Evolutionary conservation across 2,329 filamentous ascomycete genomes (phyloP), one percentile per base, ranked within the genome.

Genomic region (Falciphora oryzae): DNA sequence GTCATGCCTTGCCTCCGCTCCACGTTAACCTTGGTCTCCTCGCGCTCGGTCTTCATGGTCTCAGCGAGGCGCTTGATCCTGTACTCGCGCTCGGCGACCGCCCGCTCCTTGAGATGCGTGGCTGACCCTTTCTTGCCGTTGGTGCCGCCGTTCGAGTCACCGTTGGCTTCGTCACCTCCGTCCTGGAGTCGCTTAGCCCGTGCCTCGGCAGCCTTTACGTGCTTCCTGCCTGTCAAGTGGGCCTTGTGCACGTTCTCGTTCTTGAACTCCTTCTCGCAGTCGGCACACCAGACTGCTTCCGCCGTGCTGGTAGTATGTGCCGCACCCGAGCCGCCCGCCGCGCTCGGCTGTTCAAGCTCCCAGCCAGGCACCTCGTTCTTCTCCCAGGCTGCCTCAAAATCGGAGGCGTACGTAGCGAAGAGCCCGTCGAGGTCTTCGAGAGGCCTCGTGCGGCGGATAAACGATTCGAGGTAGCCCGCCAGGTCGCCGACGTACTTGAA

Each of bases 1-100:
- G 95, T 99, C 93, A 99, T 97, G 69, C 94, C 94, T 75, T 96
- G 92, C 76, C 92, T 95, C 63, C 95, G 90, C 82, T 99, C 96
- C 14, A 98, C 93, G 72, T 99, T 98, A 71, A 95, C 89, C 61
- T 91, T 86, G 0, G 95, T 98, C 72, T 97, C 94, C 75, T 90
- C 85, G 65, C 94, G 89, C 73, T 97, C 92, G 18, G 89, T 90
- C 73, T 91, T 89, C 86, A 99, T 95, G 5, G 90, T 86, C 61
- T 88, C 85, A 13, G 92, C 87, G 8, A 99, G 83, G 64, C 89
- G 90, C 73, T 89, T 90, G 63, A 97, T 85, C 25, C 92, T 87
- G 75, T 89, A 89, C 74, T 99, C 95, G 64, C 93, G 89, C 74
- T 95, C 91, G 1, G 95, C 95, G 13, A 99, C 88, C 0, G 91